Conservation (phyloP, 2,329 filamentous ascomycete genomes). For the Botrytis galanthina region DNA sequence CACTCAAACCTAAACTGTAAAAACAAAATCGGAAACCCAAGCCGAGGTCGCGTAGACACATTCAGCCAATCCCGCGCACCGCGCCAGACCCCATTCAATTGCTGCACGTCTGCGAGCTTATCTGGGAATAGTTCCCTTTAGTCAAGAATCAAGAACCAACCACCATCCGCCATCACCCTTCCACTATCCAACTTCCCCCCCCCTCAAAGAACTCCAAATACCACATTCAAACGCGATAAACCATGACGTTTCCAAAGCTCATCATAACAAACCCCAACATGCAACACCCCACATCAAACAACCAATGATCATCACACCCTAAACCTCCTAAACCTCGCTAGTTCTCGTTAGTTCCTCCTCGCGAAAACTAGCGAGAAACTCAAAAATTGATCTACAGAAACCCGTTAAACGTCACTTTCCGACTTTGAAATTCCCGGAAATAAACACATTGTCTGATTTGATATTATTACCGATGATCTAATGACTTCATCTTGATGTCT, state of each 20-base stretch:
- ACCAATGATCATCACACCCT: background rate
- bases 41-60: rapidly evolving
- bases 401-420: background rate
- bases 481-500: too few relatives aligned
- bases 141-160: too few relatives aligned
- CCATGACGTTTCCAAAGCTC: background rate
- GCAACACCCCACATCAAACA: background rate
- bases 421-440: background rate
- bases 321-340: background rate
- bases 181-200: background rate
- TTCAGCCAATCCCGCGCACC: rapidly evolving
- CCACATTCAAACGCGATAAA: background rate
- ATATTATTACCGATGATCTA: background rate
- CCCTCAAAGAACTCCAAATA: too few relatives aligned
- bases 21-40: background rate
- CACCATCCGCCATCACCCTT: background rate
- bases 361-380: background rate
- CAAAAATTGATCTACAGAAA: background rate
- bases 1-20: background rate
- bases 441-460: background rate
- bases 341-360: background rate
- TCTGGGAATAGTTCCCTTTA: background rate
- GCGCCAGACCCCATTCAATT: background rate
- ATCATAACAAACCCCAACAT: background rate
- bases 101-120: background rate